Evolutionary conservation across 345 rosid genomes (phyloP).

Genomic region (Acer campestre): DNA sequence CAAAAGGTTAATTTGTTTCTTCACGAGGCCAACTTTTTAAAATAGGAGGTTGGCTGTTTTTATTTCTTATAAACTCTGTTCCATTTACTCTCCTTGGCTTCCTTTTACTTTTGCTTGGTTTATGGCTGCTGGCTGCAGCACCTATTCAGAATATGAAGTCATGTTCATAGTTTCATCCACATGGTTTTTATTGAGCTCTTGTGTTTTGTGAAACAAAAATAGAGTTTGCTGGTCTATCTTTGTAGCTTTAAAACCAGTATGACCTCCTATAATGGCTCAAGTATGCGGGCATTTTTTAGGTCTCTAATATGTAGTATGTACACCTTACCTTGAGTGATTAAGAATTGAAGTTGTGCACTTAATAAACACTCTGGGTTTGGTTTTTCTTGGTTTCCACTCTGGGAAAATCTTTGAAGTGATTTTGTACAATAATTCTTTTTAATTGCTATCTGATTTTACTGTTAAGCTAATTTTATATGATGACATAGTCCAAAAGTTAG

Average conservation of each 20-base stretch:
- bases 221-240: neutral
- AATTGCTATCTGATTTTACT: slow-evolving; percentile 7
- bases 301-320: neutral
- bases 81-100: neutral
- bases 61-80: neutral
- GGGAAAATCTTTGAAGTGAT: neutral
- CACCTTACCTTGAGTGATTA: neutral
- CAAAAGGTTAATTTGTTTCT: neutral
- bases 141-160: neutral
- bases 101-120: slow-evolving; percentile 8
- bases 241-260: neutral
- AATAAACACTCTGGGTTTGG: neutral
- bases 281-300: neutral
- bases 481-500: slow-evolving; percentile 25
- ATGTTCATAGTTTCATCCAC: neutral
- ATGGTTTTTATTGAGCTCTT: neutral
- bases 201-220: neutral
- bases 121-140: neutral
- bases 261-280: neutral
- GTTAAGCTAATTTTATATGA: slow-evolving; percentile 13
- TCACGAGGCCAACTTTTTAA: slow-evolving; percentile 8
- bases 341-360: neutral
- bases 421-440: neutral
- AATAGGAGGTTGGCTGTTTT: neutral
- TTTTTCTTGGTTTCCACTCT: neutral